phyloP scores from a whole-genome alignment of 139 green algal species.

The Dunaliella sp. region DNA sequence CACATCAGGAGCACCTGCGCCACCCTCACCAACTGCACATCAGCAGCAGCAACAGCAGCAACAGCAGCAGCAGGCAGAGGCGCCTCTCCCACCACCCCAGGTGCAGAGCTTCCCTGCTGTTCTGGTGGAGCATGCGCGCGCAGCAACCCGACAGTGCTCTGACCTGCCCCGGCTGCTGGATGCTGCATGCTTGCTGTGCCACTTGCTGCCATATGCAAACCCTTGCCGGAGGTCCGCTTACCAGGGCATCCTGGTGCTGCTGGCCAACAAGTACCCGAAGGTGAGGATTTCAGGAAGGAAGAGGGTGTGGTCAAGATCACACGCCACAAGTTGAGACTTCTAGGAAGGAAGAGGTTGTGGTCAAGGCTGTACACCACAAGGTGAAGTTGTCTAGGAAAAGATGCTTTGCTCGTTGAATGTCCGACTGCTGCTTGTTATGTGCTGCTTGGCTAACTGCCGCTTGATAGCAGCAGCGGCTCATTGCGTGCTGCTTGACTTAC shows the following conservation, averaged over 20 bases:
- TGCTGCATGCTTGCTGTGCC: slow-evolving; percentile 29
- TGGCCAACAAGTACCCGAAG: slow-evolving; percentile 64
- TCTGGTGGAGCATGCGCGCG: slow-evolving; percentile 48
- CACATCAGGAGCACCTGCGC: no score
- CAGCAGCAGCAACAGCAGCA: not conserved
- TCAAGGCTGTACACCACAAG: no score
- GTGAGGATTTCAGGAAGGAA: no score
- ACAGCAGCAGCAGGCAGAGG: slow-evolving; percentile 4
- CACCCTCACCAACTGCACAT: not conserved
- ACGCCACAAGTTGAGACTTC: no score
- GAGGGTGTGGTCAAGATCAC: no score
- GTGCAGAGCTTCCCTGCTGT: slow-evolving; percentile 20
- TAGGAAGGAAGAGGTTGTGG: no score
- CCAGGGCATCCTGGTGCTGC: slow-evolving; percentile 56
- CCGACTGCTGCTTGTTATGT: no score
- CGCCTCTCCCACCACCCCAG: not conserved
- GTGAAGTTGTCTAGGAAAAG: no score
- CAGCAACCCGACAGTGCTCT: slow-evolving; percentile 52
- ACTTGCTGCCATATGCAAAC: slow-evolving; percentile 22
- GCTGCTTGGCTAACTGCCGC: no score
- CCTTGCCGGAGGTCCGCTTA: slow-evolving; percentile 47
- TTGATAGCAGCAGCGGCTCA: no score
- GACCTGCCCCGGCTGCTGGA: slow-evolving; percentile 69
- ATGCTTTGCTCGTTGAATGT: no score
- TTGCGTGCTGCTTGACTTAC: no score